These are phyloP conservation scores for Neopestalotiopsis sp. DNA, from an alignment of 2,329 filamentous ascomycete genomes.

Conservation along the genomic window DNA sequence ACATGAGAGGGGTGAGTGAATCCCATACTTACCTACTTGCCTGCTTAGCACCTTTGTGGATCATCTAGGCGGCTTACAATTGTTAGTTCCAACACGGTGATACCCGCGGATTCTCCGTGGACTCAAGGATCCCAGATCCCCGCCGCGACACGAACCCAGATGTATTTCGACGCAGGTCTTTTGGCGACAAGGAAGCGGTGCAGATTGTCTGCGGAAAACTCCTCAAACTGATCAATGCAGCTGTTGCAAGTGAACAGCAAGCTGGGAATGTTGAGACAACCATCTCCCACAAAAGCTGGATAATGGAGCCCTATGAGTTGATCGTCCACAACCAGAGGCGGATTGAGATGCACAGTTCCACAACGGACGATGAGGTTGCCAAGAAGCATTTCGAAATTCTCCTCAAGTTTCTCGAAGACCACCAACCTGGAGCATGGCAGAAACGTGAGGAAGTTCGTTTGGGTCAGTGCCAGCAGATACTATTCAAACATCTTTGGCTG, in stretches of 20 bases:
- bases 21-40: no score
- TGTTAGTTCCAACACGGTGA: not conserved
- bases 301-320: constrained; percentile 9
- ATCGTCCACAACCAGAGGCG: constrained; percentile 1
- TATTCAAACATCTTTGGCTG: constrained; percentile 17
- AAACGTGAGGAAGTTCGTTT: not conserved
- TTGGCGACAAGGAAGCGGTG: constrained; percentile 6
- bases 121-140: not conserved
- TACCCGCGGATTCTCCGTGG: not conserved
- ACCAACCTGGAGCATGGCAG: constrained; percentile 1
- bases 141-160: not conserved
- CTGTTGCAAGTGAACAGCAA: not conserved
- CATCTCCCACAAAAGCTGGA: not conserved
- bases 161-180: constrained; percentile 4
- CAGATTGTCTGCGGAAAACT: constrained; percentile 7
- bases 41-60: not conserved
- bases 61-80: no score
- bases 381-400: not conserved
- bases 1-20: no score
- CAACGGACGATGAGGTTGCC: not conserved
- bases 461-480: not conserved
- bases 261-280: not conserved
- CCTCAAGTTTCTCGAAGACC: not conserved
- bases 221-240: not conserved
- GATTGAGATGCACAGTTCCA: not conserved